Conservation (phyloP, 1,284 basidiomycete genomes). For the Ceratobasidium sp. region DNA sequence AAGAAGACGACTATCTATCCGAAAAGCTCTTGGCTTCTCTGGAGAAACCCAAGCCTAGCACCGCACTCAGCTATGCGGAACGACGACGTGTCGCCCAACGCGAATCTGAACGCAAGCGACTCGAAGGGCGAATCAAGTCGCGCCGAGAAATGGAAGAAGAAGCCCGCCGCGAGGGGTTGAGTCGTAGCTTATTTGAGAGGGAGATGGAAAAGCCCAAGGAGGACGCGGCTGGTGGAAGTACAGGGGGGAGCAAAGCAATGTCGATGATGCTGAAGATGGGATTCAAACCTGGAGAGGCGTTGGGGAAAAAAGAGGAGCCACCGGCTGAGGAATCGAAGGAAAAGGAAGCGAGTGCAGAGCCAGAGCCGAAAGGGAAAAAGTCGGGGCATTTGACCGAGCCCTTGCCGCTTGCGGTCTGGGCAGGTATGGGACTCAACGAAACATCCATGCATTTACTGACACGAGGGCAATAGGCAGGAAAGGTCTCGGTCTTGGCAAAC, state of each 20-base stretch:
- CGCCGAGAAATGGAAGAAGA: slow-evolving; percentile 74
- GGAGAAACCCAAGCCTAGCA: slow-evolving; percentile 13
- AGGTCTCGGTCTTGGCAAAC: slow-evolving; percentile 76
- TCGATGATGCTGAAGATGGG: slow-evolving; percentile 91
- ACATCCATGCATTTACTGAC: neutral
- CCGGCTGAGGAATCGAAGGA: slow-evolving; percentile 38
- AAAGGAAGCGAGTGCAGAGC: slow-evolving; percentile 39
- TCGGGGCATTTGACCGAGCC: slow-evolving; percentile 62
- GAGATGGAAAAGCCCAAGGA: slow-evolving; percentile 67
- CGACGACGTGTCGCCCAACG: slow-evolving; percentile 67
- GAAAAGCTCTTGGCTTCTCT: slow-evolving; percentile 69
- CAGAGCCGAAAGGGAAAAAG: slow-evolving; percentile 37
- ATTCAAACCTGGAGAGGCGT: slow-evolving; percentile 77
- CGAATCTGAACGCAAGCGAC: slow-evolving; percentile 65
- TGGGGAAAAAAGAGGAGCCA: slow-evolving; percentile 56
- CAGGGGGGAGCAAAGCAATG: slow-evolving; percentile 62
- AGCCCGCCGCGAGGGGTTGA: slow-evolving; percentile 73
- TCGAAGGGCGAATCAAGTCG: slow-evolving; percentile 56
- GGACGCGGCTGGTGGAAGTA: slow-evolving; percentile 57
- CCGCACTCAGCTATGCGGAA: slow-evolving; percentile 58
- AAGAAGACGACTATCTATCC: slow-evolving; percentile 82
- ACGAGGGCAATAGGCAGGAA: slow-evolving; percentile 61
- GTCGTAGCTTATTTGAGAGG: slow-evolving; percentile 76
- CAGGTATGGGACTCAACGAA: slow-evolving; percentile 57
- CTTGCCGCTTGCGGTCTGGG: slow-evolving; percentile 75